Conservation (phyloP, 352 stramenopile species). For the Phytophthora pinifolia region DNA sequence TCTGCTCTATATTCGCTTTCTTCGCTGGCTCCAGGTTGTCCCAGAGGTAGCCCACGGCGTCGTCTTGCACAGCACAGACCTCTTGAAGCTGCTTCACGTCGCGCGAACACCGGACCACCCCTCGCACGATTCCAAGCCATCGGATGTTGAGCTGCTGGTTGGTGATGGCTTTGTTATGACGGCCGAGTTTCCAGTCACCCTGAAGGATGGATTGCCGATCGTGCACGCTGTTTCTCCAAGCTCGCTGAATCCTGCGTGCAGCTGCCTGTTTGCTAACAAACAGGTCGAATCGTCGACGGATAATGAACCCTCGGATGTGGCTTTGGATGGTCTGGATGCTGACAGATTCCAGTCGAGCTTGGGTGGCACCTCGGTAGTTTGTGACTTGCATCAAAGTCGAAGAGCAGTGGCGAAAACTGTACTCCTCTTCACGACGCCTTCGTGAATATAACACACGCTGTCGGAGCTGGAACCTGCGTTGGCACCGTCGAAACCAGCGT, state of each 20-base stretch:
- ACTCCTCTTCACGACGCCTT: slow-evolving; percentile 18
- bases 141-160: neutral
- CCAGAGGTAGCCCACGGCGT: slow-evolving; percentile 29
- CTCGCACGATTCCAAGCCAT: slow-evolving; percentile 10
- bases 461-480: slow-evolving; percentile 6
- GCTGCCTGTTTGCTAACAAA: slow-evolving; percentile 15
- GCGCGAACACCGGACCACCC: slow-evolving; percentile 17
- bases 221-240: slow-evolving; percentile 20
- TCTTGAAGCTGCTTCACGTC: slow-evolving; percentile 52
- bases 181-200: slow-evolving; percentile 2
- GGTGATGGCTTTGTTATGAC: neutral
- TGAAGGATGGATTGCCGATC: slow-evolving; percentile 10
- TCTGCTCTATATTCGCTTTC: slow-evolving; percentile 4
- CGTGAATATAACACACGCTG: slow-evolving; percentile 12
- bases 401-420: slow-evolving; percentile 31
- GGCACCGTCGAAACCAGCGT: slow-evolving; percentile 25
- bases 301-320: slow-evolving; percentile 26
- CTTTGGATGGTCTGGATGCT: slow-evolving; percentile 28
- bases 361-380: slow-evolving; percentile 1
- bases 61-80: slow-evolving; percentile 47
- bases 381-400: slow-evolving; percentile 6
- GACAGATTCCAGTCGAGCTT: slow-evolving; percentile 7
- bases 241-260: slow-evolving; percentile 24
- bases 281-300: slow-evolving; percentile 4
- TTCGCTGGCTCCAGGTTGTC: slow-evolving; percentile 3